Percentiles rank a stretch among this genome's conserved stretches.
Evolutionary conservation across 2,329 filamentous ascomycete species (phyloP).

Genomic region (Volutella citrinella): DNA sequence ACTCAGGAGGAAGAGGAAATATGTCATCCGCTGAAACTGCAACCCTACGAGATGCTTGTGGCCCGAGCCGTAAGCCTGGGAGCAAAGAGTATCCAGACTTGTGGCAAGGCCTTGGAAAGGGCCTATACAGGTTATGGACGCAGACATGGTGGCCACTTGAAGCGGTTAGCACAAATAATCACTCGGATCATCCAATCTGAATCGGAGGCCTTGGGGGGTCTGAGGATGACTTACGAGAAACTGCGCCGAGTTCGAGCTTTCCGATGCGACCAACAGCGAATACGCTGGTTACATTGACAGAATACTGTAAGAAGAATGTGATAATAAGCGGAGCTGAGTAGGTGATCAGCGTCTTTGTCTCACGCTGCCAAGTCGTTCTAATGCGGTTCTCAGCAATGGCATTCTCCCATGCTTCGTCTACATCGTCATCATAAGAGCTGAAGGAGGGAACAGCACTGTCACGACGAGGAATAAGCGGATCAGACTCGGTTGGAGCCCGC

Average conservation of each 20-base stretch:
- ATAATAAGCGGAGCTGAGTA: constrained; percentile 68
- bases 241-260: constrained; percentile 52
- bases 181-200: background rate
- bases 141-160: constrained; percentile 64
- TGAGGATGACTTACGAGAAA: constrained; percentile 34
- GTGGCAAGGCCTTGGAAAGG: constrained; percentile 85
- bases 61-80: constrained; percentile 91
- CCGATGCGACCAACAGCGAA: constrained; percentile 77
- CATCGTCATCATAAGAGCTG: constrained; percentile 48
- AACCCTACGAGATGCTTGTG: constrained; percentile 83
- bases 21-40: constrained; percentile 78
- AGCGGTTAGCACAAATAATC: constrained; percentile 9
- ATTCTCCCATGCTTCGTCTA: constrained; percentile 79
- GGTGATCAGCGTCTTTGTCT: constrained; percentile 73
- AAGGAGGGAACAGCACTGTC: constrained; percentile 21
- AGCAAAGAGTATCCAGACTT: constrained; percentile 85
- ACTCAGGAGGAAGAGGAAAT: constrained; percentile 69
- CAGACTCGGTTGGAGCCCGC: constrained; percentile 39
- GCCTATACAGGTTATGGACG: constrained; percentile 74
- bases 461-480: constrained; percentile 40
- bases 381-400: constrained; percentile 79
- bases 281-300: constrained; percentile 76
- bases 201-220: background rate
- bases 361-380: constrained; percentile 86
- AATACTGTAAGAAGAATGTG: constrained; percentile 79